These are phyloP conservation scores for Butyriboletus loyo DNA, from an alignment of 768 basidiomycete species.

Conservation along the genomic window DNA sequence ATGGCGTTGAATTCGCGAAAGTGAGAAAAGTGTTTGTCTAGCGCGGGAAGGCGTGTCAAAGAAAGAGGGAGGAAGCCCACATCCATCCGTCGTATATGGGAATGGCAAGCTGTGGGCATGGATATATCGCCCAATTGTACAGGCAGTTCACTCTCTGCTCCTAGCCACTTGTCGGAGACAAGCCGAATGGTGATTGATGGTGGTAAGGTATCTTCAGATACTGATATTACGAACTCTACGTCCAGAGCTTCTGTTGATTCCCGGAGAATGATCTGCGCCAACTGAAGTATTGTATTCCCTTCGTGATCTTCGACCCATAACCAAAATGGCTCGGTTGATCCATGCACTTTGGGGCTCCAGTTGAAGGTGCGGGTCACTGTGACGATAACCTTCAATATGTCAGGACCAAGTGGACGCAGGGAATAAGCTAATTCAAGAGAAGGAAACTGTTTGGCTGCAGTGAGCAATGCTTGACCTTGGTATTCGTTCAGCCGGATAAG, in stretches of 20 bases:
- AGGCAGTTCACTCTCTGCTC: conserved; percentile 72
- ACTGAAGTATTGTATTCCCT: conserved; percentile 78
- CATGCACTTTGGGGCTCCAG: conserved; percentile 79
- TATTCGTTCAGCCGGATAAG: conserved; percentile 82
- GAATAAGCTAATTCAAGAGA: conserved; percentile 59
- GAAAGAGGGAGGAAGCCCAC: conserved; percentile 71
- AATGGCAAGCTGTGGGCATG: conserved; percentile 66
- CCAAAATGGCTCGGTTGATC: conserved; percentile 83
- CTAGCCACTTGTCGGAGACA: conserved; percentile 91
- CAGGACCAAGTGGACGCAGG: conserved; percentile 78
- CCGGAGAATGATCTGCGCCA: conserved; percentile 69
- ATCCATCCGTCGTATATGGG: conserved; percentile 61
- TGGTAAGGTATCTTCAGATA: conserved; percentile 56
- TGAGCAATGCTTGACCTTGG: conserved; percentile 76
- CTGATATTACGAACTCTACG: conserved; percentile 78
- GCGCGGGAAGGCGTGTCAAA: conserved; percentile 41
- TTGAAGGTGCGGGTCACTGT: conserved; percentile 64
- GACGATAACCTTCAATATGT: conserved; percentile 76
- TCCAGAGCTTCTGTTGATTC: conserved; percentile 57
- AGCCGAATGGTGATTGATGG: conserved; percentile 70
- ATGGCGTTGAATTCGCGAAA: conserved; percentile 72
- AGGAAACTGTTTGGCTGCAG: conserved; percentile 85
- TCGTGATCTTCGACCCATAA: conserved; percentile 91
- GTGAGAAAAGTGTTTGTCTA: conserved; percentile 45
- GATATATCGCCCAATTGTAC: conserved; percentile 64